phyloP scores from a whole-genome alignment of 1,284 basidiomycete species.

The Cryptococcus depauperatus region DNA sequence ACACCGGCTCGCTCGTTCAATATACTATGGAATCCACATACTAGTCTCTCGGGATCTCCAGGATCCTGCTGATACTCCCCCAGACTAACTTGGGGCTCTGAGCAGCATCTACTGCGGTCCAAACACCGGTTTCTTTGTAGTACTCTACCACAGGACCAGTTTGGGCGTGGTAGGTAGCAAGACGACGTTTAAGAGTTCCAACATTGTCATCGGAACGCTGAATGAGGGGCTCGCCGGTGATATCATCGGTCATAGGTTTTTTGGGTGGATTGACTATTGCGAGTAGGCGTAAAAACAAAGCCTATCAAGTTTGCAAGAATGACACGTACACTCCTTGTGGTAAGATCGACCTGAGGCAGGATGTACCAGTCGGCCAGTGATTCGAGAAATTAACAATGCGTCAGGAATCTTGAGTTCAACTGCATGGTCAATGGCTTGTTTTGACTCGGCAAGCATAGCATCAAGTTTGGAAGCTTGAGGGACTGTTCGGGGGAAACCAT shows the following conservation, averaged over 20 bases:
- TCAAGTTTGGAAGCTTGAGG: slow-evolving; percentile 97
- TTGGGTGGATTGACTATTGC: slow-evolving; percentile 73
- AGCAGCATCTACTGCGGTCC: slow-evolving; percentile 84
- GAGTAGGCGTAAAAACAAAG: background rate
- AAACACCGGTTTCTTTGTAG: slow-evolving; percentile 84
- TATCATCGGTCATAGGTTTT: slow-evolving; percentile 86
- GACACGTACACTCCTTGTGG: slow-evolving; percentile 84
- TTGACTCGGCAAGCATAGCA: slow-evolving; percentile 70
- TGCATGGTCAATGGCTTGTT: slow-evolving; percentile 84
- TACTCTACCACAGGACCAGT: slow-evolving; percentile 95
- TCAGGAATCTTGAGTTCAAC: slow-evolving; percentile 90
- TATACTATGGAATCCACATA: background rate
- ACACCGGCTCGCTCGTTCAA: background rate
- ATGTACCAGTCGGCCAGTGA: slow-evolving; percentile 93
- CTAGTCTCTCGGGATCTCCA: slow-evolving; percentile 4
- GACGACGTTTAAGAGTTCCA: slow-evolving; percentile 83
- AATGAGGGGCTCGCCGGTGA: slow-evolving; percentile 89
- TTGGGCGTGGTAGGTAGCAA: slow-evolving; percentile 77
- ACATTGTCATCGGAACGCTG: slow-evolving; percentile 89
- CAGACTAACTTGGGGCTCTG: slow-evolving; percentile 67
- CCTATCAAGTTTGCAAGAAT: background rate
- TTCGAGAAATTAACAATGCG: slow-evolving; percentile 90
- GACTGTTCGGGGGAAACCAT: slow-evolving; percentile 96
- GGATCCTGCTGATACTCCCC: slow-evolving; percentile 15
- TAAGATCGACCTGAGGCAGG: slow-evolving; percentile 81